These are phyloP conservation scores for Chalaropsis ovoidea DNA, from an alignment of 2,329 filamentous ascomycete species.

Conservation along the genomic window DNA sequence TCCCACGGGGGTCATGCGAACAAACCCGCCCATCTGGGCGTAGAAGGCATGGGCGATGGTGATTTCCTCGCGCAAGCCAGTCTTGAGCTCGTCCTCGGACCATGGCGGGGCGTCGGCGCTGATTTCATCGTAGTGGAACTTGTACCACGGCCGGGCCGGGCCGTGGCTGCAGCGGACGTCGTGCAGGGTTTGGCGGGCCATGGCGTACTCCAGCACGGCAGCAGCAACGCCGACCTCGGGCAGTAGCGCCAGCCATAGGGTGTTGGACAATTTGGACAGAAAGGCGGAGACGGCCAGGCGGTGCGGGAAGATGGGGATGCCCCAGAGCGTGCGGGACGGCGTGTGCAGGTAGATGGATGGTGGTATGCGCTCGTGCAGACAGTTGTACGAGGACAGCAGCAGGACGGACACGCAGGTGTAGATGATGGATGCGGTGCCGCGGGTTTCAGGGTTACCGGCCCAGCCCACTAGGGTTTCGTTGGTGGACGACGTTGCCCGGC, in stretches of 20 bases:
- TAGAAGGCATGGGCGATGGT: slow-evolving; percentile 31
- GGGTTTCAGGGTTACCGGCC: background rate
- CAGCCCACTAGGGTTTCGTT: slow-evolving; percentile 7
- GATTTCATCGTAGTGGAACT: slow-evolving; percentile 8
- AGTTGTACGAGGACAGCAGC: slow-evolving; percentile 21
- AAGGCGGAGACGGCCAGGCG: background rate
- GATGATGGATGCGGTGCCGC: slow-evolving; percentile 14
- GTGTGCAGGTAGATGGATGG: slow-evolving; percentile 1
- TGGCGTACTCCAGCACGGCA: slow-evolving; percentile 5
- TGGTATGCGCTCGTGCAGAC: background rate
- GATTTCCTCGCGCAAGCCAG: slow-evolving; percentile 26
- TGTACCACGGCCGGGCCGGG: slow-evolving; percentile 1
- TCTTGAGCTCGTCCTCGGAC: slow-evolving; percentile 9
- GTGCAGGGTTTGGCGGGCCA: slow-evolving; percentile 6
- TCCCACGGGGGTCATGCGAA: slow-evolving; percentile 14
- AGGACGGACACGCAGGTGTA: slow-evolving; percentile 18
- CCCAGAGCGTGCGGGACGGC: background rate
- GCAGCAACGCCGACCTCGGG: slow-evolving; percentile 13
- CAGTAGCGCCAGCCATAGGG: background rate
- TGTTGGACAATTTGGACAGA: background rate
- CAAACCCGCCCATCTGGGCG: slow-evolving; percentile 31
- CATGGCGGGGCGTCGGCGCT: background rate
- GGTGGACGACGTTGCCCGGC: background rate
- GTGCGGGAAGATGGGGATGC: slow-evolving; percentile 13
- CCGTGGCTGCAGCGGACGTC: background rate